A percentile compares a stretch with the other conserved stretches of the same genome.
These are phyloP conservation scores for Mrakia frigida DNA, from an alignment of 768 basidiomycete species.

Conservation along the genomic window DNA sequence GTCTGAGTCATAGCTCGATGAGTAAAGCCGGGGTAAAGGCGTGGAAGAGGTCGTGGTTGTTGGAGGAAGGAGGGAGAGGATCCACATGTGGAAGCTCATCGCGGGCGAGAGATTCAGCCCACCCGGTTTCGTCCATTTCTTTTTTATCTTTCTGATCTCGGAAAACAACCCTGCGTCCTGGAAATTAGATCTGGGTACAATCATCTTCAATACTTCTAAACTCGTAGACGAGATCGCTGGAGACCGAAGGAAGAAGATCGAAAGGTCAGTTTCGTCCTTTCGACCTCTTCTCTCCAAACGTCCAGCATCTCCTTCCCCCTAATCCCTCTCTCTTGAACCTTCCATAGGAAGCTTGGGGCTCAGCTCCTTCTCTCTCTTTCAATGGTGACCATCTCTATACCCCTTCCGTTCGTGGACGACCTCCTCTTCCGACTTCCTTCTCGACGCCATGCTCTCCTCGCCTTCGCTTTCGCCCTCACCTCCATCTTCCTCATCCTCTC, in stretches of 20 bases:
- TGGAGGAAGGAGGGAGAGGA: neutral
- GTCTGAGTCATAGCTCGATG: neutral
- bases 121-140: neutral
- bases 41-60: neutral
- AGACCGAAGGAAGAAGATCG: no score
- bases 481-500: slow-evolving; percentile 3
- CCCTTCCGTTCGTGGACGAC: neutral
- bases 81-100: no score
- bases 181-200: no score
- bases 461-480: neutral
- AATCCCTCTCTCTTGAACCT: neutral
- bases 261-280: neutral
- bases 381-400: neutral
- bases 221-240: no score
- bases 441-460: neutral
- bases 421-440: neutral
- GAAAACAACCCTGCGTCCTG: no score
- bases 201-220: no score
- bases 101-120: neutral
- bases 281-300: neutral
- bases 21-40: neutral
- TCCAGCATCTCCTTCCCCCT: neutral
- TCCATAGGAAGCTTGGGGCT: neutral
- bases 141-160: neutral
- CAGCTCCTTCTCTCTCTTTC: neutral